Conservation (phyloP, 2,329 filamentous ascomycete genomes). For the Apiospora pterosperma region DNA sequence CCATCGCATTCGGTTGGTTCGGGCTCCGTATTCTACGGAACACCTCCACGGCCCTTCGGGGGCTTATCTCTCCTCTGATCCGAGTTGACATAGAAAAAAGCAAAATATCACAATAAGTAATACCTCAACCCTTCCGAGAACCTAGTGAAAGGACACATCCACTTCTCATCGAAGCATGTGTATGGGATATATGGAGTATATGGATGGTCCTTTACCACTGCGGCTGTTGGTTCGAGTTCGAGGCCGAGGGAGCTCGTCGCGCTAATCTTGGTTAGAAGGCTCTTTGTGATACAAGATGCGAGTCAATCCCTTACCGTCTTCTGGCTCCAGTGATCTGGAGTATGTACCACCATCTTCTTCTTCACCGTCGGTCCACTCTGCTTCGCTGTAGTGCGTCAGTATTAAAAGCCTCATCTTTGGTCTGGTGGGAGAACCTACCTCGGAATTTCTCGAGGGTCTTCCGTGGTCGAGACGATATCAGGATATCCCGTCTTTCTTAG, state of each 20-base stretch:
- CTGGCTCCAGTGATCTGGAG: conserved; percentile 13
- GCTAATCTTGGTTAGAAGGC: not conserved
- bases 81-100: not conserved
- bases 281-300: not conserved
- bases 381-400: conserved; percentile 7
- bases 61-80: conserved; percentile 1
- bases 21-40: not conserved
- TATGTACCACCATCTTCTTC: conserved; percentile 25
- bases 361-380: conserved; percentile 30
- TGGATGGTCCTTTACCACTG: not conserved
- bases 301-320: conserved; percentile 9
- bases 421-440: not conserved
- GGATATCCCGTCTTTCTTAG: conserved; percentile 20
- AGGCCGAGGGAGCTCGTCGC: not conserved
- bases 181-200: too few species aligned
- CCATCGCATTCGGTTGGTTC: not conserved
- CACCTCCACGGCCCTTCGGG: not conserved
- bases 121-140: not conserved
- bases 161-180: too few species aligned
- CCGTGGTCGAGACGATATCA: conserved; percentile 7
- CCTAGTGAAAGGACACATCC: not conserved
- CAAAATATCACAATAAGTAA: not conserved
- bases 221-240: not conserved
- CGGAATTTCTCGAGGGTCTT: not conserved
- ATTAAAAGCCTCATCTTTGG: not conserved